Percentiles rank a stretch among this genome's conserved stretches.
phyloP scores from a whole-genome alignment of 1,139 yeast species.

The Zygosaccharomyces pseudobailii region DNA sequence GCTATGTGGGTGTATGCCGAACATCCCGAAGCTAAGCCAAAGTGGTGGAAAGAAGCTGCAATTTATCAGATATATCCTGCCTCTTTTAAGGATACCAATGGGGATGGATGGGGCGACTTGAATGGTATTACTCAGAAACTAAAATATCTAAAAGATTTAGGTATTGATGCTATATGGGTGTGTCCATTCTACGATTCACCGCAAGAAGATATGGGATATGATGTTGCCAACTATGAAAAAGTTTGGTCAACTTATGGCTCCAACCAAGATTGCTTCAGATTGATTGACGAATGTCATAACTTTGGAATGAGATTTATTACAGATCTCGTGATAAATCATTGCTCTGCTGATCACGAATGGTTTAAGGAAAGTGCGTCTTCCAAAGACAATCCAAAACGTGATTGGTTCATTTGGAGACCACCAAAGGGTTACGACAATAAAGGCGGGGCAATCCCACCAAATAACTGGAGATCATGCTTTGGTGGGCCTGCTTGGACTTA shows the following conservation, averaged over 20 bases:
- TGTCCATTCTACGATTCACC: conserved; percentile 58
- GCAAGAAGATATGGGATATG: conserved; percentile 62
- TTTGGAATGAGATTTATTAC: conserved; percentile 50
- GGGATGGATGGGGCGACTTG: conserved; percentile 55
- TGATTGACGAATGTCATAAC: conserved; percentile 45
- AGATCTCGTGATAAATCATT: conserved; percentile 57
- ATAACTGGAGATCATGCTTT: conserved; percentile 51
- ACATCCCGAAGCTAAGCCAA: conserved; percentile 18
- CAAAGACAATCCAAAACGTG: conserved; percentile 50
- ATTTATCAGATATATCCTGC: conserved; percentile 60
- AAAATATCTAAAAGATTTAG: conserved; percentile 49
- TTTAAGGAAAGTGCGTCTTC: conserved; percentile 52
- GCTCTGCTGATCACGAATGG: conserved; percentile 54
- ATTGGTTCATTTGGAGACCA: conserved; percentile 58
- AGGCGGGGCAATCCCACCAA: conserved; percentile 51
- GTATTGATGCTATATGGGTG: conserved; percentile 53
- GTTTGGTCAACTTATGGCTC: conserved; percentile 52
- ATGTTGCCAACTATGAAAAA: conserved; percentile 49
- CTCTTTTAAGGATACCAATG: conserved; percentile 52
- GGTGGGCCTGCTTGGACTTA: conserved; percentile 55
- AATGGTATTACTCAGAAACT: conserved; percentile 49
- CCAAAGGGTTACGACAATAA: conserved; percentile 41
- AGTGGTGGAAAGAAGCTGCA: conserved; percentile 56
- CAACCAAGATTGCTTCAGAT: conserved; percentile 45
- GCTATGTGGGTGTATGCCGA: no score